Evolutionary conservation across 2,329 filamentous ascomycete genomes (phyloP), one percentile per base, ranked within the genome.

Genomic region (Helotiales sp.): DNA sequence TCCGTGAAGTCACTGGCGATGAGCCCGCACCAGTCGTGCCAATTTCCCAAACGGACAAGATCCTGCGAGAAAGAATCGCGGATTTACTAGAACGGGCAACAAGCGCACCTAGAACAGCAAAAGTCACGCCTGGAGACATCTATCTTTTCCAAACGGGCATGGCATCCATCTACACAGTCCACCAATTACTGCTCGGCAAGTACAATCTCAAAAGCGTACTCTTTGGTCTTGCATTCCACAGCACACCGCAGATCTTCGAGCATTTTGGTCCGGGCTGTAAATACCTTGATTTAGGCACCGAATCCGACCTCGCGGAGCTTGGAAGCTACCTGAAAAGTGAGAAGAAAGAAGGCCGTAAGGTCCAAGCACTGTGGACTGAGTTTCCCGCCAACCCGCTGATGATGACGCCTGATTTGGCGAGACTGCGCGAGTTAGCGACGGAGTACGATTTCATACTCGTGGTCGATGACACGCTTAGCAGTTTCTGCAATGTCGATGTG

Each of bases 101-200:
- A 2, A 63, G 50, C 13, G 57, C 64, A 15, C 47, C 65, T 22
- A 61, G 70, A 37, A 54, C 59, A 6, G 45, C 49, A 8, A 64
- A 70, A 50, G 70, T 72, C 0, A 63, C n/a, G 0, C 64, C 70
- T 3, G 77, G 77, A 2, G 84, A 88, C 67, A 80, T 88, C 0
- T 86, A 80, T 59, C 77, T 88, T 22, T 87, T 84, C 71, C 80
- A 82, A 5, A 83, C 83, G 0, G 86, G 86, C 28, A 88, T 88
- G 85, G 81, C 81, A 0, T 79, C 82, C 28, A 81, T 88, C 11
- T 84, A 81, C 63, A 75, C 80, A 26, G 68, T 80, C 1, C 82
- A 82, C 40, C 77, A 78, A 47, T 75, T 78, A 2, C 71, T 86
- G 10, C 67, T 77, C 2, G 71, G 75, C 28, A 71, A 78, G 32